Evolutionary conservation across 306 rosid genomes (phyloP).

Genomic region (Cucurbita pepo): DNA sequence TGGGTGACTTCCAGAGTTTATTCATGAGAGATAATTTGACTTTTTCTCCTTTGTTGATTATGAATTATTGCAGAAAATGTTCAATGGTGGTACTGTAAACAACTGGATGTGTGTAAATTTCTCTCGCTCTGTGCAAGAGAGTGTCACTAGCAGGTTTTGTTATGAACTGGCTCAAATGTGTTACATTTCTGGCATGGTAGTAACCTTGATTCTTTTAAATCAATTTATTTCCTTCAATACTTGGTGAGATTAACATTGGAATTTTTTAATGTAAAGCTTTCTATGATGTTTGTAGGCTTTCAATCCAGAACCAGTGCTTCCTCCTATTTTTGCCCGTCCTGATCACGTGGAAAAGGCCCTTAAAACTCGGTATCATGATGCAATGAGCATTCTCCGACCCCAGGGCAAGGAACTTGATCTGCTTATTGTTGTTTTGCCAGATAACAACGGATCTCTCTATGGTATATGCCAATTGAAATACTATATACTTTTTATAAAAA

Average conservation of each 20-base stretch:
- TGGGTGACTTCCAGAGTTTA: background rate
- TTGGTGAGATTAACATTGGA: background rate
- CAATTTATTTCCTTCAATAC: background rate
- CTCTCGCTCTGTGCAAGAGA: conserved; percentile 66
- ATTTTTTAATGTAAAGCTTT: background rate
- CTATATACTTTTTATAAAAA: no score
- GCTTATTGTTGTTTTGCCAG: conserved; percentile 83
- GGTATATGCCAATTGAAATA: conserved; percentile 28
- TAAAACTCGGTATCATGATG: conserved; percentile 64
- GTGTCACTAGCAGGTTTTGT: conserved; percentile 62
- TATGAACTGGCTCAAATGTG: conserved; percentile 86
- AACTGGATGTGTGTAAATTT: conserved; percentile 84
- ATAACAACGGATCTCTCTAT: conserved; percentile 86
- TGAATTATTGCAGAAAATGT: conserved; percentile 76
- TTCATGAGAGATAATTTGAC: background rate
- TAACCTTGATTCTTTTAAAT: background rate
- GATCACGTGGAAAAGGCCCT: conserved; percentile 85
- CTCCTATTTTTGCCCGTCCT: conserved; percentile 45
- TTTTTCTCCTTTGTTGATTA: background rate
- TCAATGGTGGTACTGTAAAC: conserved; percentile 80
- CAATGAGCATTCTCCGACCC: conserved; percentile 35
- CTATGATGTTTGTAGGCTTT: conserved; percentile 30
- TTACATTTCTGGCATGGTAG: conserved; percentile 83
- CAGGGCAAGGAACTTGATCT: conserved; percentile 62
- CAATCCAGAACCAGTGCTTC: conserved; percentile 65